phyloP scores from a whole-genome alignment of 441 rosid genomes.

The Corymbia calophylla region DNA sequence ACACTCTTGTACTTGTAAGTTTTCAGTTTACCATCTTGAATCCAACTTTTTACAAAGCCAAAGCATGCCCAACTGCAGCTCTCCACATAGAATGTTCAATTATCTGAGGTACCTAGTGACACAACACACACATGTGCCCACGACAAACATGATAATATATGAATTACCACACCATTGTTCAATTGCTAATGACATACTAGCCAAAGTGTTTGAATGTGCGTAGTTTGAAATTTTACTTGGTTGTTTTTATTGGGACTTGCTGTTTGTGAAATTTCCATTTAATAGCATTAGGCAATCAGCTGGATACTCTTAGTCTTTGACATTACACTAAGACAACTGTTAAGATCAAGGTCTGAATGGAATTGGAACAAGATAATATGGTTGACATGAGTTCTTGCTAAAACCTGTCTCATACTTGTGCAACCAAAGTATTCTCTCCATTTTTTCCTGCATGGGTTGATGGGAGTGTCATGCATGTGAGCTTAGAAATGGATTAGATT shows the following conservation, averaged over 20 bases:
- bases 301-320: background rate
- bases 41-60: background rate
- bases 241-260: background rate
- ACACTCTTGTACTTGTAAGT: conserved; percentile 83
- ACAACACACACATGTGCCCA: background rate
- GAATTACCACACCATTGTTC: background rate
- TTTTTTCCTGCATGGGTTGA: background rate
- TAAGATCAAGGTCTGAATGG: background rate
- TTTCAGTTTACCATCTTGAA: background rate
- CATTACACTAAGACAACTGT: background rate
- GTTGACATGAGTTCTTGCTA: background rate
- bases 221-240: background rate
- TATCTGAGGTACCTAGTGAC: background rate
- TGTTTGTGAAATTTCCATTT: background rate
- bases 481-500: background rate
- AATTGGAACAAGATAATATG: background rate
- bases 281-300: background rate
- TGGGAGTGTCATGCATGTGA: background rate
- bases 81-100: background rate
- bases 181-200: background rate
- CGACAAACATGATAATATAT: background rate
- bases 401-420: background rate
- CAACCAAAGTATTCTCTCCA: background rate
- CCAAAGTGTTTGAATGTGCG: background rate
- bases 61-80: background rate